Evolutionary conservation across 768 basidiomycete species (phyloP), one percentile per base, ranked within the genome.

Genomic region (Butyriboletus loyo): DNA sequence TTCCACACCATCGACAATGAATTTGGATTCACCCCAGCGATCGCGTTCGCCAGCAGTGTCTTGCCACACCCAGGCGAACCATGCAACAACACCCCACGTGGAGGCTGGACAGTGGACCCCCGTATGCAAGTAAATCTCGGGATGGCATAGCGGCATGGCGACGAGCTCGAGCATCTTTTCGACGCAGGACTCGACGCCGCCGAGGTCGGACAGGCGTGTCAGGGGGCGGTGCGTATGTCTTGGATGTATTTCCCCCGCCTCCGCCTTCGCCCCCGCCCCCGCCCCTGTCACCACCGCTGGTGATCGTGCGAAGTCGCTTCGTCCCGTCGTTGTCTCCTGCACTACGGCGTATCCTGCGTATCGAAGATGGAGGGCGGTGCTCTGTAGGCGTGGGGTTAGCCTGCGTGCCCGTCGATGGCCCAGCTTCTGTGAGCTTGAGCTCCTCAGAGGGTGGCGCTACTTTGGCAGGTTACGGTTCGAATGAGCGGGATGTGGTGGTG

Each of bases 1-100:
- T 21, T 28, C 15, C 30, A 47, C 34, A 38, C 37, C 42, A 25
- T 34, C 4, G 11, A 27, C 5, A 25, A 32, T 9, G 0, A 7
- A n/a, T 5, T 17, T 7, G 6, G 11, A 76, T 85, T 65, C 64
- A 94, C 95, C 50, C 97, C 97, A 41, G 95, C 95, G 53, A 98
- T 89, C 17, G 95, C 97, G 67, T 94, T 87, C 14, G 95, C 96
- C 19, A 98, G 71, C 57, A 96, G 71, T 0, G 97, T 98, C 73
- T 99, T 99, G 5, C 97, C 97, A 62, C 95, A 98, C 14, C 96
- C 97, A 0, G 96, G 94, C 6, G 97, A 96, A 1, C 97, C 97
- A 68, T 98, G 90, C 9, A 99, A 70, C 21, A 99, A 70, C 0
- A 99, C 92, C 11, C 97, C 97, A 42, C 95, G 74, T 1, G 96